These are phyloP conservation scores for Rhodotorula babjevae DNA, from an alignment of 768 basidiomycete species.

Conservation along the genomic window DNA sequence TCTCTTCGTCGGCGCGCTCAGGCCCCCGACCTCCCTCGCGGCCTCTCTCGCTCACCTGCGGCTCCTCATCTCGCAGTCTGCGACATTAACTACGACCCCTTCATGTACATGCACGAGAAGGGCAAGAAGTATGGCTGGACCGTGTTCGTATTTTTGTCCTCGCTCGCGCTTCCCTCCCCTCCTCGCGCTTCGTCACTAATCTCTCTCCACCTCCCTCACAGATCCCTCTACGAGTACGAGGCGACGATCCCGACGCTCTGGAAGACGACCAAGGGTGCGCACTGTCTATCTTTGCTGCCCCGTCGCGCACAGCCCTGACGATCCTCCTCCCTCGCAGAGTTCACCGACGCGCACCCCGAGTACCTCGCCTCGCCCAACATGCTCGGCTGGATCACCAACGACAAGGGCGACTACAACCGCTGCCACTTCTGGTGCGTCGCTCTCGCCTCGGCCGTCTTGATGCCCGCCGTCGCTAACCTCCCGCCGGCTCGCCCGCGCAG, in stretches of 20 bases:
- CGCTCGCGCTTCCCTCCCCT: background rate
- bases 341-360: conserved; percentile 61
- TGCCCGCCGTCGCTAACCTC: too few species aligned
- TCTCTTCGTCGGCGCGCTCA: too few species aligned
- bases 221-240: conserved; percentile 52
- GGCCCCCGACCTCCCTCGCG: too few species aligned
- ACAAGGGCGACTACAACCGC: conserved; percentile 69
- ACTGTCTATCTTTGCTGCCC: conserved; percentile 44
- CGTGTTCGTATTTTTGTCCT: conserved; percentile 46
- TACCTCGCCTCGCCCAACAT: conserved; percentile 62
- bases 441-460: too few species aligned
- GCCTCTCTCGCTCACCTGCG: background rate
- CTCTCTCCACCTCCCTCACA: conserved; percentile 42
- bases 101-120: conserved; percentile 71
- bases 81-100: conserved; percentile 58
- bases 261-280: conserved; percentile 58
- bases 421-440: conserved; percentile 57
- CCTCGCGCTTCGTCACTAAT: too few species aligned
- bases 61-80: background rate
- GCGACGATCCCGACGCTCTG: conserved; percentile 78
- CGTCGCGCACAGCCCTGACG: background rate
- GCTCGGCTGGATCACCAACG: conserved; percentile 66
- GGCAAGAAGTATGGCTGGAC: conserved; percentile 74
- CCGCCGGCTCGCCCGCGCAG: too few species aligned
- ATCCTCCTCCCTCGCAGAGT: conserved; percentile 52